These are phyloP conservation scores for Alternaria infectoria DNA, from an alignment of 2,329 filamentous ascomycete species.

Conservation along the genomic window DNA sequence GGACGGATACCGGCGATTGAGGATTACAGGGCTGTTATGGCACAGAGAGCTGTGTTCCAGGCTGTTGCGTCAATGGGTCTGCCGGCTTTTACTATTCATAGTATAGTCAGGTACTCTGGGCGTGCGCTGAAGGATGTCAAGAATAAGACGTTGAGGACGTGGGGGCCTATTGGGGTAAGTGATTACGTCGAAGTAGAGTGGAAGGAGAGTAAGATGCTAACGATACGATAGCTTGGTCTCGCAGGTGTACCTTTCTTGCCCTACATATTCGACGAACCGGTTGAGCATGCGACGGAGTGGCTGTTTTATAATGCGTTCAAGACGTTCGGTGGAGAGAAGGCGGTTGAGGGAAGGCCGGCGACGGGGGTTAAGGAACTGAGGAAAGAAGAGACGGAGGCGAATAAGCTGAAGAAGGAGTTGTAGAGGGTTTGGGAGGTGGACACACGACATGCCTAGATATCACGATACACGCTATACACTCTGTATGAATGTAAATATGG, in stretches of 20 bases:
- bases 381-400: constrained; percentile 39
- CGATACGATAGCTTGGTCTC: constrained; percentile 60
- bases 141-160: constrained; percentile 77
- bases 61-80: constrained; percentile 90
- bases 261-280: constrained; percentile 85
- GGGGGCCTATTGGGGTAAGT: constrained; percentile 88
- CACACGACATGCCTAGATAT: not conserved
- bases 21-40: constrained; percentile 90
- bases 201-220: constrained; percentile 8
- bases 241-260: constrained; percentile 80
- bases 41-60: constrained; percentile 89
- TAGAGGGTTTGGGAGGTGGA: constrained; percentile 12
- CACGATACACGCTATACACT: constrained; percentile 3
- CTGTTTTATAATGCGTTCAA: constrained; percentile 83
- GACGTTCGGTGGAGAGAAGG: constrained; percentile 69
- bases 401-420: constrained; percentile 48
- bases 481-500: constrained; percentile 1
- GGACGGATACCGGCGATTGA: constrained; percentile 74
- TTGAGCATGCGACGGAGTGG: constrained; percentile 92
- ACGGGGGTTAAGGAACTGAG: constrained; percentile 48
- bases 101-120: constrained; percentile 87
- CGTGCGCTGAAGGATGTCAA: constrained; percentile 82
- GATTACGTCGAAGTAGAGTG: not conserved
- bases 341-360: constrained; percentile 54
- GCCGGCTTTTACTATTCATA: constrained; percentile 92